These are phyloP conservation scores for Sclerotinia trifoliorum DNA, from an alignment of 2,329 filamentous ascomycete species.

Conservation along the genomic window DNA sequence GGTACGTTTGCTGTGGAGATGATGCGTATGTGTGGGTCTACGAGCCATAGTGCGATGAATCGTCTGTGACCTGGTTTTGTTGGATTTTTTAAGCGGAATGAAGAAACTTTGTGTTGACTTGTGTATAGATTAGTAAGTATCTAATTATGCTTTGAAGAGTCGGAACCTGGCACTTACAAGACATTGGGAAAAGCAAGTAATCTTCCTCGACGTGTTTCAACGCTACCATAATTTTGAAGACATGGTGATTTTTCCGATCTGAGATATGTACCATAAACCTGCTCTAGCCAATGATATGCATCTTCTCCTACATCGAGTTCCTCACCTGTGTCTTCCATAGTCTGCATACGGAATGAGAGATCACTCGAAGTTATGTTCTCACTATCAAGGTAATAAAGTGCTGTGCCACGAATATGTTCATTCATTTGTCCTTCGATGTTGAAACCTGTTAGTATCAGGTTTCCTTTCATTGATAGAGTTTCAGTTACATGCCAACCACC, in stretches of 20 bases:
- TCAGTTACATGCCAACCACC: constrained; percentile 49
- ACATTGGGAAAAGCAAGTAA: constrained; percentile 48
- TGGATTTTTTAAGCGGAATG: constrained; percentile 52
- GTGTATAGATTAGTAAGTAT: not conserved
- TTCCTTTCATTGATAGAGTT: not conserved
- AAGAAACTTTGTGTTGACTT: constrained; percentile 50
- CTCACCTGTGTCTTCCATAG: constrained; percentile 7
- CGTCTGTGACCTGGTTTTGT: constrained; percentile 54
- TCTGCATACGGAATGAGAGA: constrained; percentile 46
- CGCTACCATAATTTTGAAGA: constrained; percentile 44
- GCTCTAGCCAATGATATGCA: constrained; percentile 26
- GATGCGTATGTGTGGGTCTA: constrained; percentile 54
- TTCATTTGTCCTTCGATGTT: constrained; percentile 40
- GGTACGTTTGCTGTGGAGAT: constrained; percentile 53
- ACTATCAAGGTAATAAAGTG: constrained; percentile 51
- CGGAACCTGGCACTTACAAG: constrained; percentile 9
- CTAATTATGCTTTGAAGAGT: too few relatives aligned
- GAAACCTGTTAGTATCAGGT: not conserved
- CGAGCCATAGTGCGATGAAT: constrained; percentile 57
- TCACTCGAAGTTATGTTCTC: constrained; percentile 48
- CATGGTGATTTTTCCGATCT: not conserved
- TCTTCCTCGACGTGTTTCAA: constrained; percentile 43
- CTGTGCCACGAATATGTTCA: constrained; percentile 54
- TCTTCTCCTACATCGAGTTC: constrained; percentile 16
- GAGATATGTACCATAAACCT: constrained; percentile 27